Evolutionary conservation across 495 filamentous ascomycete genomes (phyloP).

Genomic region (Podospora appendiculata): DNA sequence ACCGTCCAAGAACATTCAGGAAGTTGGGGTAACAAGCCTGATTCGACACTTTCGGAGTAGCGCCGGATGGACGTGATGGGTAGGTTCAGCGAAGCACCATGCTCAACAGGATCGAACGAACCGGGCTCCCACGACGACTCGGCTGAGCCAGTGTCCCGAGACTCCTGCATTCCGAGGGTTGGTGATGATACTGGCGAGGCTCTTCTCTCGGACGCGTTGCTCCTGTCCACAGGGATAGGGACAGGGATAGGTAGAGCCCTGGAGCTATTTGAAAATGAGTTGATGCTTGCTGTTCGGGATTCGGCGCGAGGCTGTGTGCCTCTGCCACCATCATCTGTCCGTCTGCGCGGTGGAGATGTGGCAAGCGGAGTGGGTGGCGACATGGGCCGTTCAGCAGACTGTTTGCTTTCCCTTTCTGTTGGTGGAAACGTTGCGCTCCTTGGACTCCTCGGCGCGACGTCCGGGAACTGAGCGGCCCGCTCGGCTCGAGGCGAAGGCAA

Average conservation of each 20-base stretch:
- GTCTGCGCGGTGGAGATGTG: slow-evolving; percentile 12
- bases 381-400: slow-evolving; percentile 18
- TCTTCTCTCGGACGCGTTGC: slow-evolving; percentile 13
- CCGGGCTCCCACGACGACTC: slow-evolving; percentile 21
- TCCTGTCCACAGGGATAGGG: slow-evolving; percentile 5
- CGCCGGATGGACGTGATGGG: slow-evolving; percentile 23
- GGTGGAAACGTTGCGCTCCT: slow-evolving; percentile 29
- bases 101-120: slow-evolving; percentile 16
- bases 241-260: slow-evolving; percentile 1
- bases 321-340: background rate
- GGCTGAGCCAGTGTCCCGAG: slow-evolving; percentile 12
- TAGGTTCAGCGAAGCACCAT: slow-evolving; percentile 8
- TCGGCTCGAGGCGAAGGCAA: slow-evolving; percentile 5
- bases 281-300: slow-evolving; percentile 15
- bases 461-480: slow-evolving; percentile 7
- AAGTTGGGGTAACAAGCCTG: slow-evolving; percentile 23
- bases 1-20: slow-evolving; percentile 30
- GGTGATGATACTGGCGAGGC: slow-evolving; percentile 11
- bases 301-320: slow-evolving; percentile 10
- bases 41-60: slow-evolving; percentile 26
- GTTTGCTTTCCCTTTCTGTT: slow-evolving; percentile 6
- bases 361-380: slow-evolving; percentile 21
- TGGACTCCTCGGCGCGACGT: slow-evolving; percentile 16
- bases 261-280: slow-evolving; percentile 8
- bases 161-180: slow-evolving; percentile 10